phyloP scores from a whole-genome alignment of 2,329 filamentous ascomycete genomes.

The Claviceps quebecensis region DNA sequence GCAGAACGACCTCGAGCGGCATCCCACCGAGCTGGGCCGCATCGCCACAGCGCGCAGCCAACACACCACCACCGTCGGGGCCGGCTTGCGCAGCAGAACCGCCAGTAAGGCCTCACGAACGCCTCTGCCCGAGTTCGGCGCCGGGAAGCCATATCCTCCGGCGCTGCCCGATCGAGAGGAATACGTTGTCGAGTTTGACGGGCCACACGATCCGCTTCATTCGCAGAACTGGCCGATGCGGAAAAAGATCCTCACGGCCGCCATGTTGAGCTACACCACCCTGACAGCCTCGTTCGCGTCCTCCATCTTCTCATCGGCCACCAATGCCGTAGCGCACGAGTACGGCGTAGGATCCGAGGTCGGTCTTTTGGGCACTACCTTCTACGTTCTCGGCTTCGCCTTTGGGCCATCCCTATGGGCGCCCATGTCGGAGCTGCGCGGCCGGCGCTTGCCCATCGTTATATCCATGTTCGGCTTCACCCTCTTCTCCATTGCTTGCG shows the following conservation, averaged over 20 bases:
- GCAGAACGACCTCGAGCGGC: conserved; percentile 51
- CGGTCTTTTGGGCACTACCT: conserved; percentile 48
- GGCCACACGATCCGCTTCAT: conserved; percentile 68
- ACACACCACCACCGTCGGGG: conserved; percentile 59
- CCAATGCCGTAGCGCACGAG: conserved; percentile 36
- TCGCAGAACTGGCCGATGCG: conserved; percentile 73
- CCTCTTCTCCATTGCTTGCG: conserved; percentile 51
- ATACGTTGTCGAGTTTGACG: conserved; percentile 77
- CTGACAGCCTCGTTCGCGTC: conserved; percentile 57
- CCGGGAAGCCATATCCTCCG: conserved; percentile 62
- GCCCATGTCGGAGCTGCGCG: conserved; percentile 57
- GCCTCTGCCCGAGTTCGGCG: conserved; percentile 56
- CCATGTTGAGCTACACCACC: conserved; percentile 60
- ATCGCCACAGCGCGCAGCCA: conserved; percentile 60
- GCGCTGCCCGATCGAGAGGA: conserved; percentile 55
- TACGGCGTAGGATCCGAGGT: conserved; percentile 50
- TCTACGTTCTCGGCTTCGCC: conserved; percentile 60
- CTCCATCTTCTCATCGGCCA: conserved; percentile 62
- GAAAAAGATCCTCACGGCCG: conserved; percentile 60
- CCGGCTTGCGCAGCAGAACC: conserved; percentile 21
- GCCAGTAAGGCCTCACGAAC: conserved; percentile 34
- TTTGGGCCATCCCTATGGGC: conserved; percentile 60
- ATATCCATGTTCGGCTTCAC: conserved; percentile 55
- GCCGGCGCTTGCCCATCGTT: conserved; percentile 48
- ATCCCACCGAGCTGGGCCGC: conserved; percentile 54